Base-by-base conservation (phyloP, 2,329 filamentous ascomycete species). In the Fusarium cicatricum region DNA sequence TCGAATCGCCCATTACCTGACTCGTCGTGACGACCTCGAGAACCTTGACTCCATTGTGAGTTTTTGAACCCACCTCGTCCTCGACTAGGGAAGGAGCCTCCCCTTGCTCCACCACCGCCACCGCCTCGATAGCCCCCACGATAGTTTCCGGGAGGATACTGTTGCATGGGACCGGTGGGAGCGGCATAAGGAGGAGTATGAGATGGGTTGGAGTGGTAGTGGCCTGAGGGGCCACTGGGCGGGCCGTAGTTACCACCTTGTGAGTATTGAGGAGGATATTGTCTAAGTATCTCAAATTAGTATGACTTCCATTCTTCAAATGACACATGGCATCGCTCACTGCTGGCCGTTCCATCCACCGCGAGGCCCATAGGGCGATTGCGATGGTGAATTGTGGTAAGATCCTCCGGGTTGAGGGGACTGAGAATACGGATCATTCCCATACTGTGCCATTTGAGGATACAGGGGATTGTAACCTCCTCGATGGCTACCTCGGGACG, bases 21-120 rank as follows among this genome's bases (percentile, higher is more conserved):
- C 19, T 69, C 67, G 9, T 69, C 65, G 28, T 59, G 62, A 42
- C 66, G 58, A 3, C 63, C 60, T 43, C 66, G 62, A 34, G 67
- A 57, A 3, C 60, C 64, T 52, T 65, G 61, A 14, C 59, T 66
- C 89, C 91, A 93, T 39, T 91, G 90, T 2, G 87, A 62, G 72
- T 74, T 90, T 85, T 74, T 87, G 81, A 78, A 89, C 84, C 75
- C 87, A 31, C 86, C 86, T 45, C 88, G 82, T 34, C 81, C 80
- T 42, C 85, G 78, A 26, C 76, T 77, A 40, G 78, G 66, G 67
- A 83, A 86, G 50, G 85, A 81, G 54, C 81, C 84, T 31, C 86
- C 86, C 46, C 88, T 83, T 67, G 86, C 89, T 14, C 79, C 77
- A 33, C 82, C 82, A 16, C 84, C 23, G 23, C 79, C 77, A 33